Evolutionary conservation across 1,284 basidiomycete species (phyloP), one percentile per base, ranked within the genome.

Genomic region (Ceratobasidium theobromae): DNA sequence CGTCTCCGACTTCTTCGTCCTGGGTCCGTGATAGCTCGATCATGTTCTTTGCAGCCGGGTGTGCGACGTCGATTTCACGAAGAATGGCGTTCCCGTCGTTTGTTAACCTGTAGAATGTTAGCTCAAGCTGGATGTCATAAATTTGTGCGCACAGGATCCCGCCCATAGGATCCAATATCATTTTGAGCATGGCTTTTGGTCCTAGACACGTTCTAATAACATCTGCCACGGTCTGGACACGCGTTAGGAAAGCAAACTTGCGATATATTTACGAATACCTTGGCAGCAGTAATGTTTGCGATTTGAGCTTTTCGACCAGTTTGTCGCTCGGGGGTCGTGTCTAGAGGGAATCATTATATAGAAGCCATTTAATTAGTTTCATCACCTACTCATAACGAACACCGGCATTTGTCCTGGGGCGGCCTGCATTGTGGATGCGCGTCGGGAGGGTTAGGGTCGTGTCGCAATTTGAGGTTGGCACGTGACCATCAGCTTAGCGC

Each of bases 21-120:
- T 98, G 96, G 2, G 97, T 98, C 74, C 95, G 81, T 74, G 92
- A 91, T 21, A 99, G 86, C 78, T 99, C 96, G 72, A 99, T 98
- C 96, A 99, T 99, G 72, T 95, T 96, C 81, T 98, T 99, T 33
- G 96, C 96, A 27, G 96, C 96, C 0, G 97, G 97, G 74, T 98
- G 96, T 3, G 94, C 94, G 27, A 99, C 95, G 71, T 99, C 96
- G 71, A 98, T 98, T 77, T 99, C 96, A 68, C 96, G 88, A 41
- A 98, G 80, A 71, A 99, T 98, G 9, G 95, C 95, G 74, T 98
- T 97, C 23, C 97, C 96, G 75, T 99, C 96, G 77, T 98, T 98
- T 4, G 96, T 99, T 49, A 98, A 80, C 69, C 93, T 95, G 71
- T 48, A 53, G 65, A 46, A n/a, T 27, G n/a, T 52, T 25, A 32